Evolutionary conservation across 768 basidiomycete genomes (phyloP).

Genomic region (Cubamyces sp.): DNA sequence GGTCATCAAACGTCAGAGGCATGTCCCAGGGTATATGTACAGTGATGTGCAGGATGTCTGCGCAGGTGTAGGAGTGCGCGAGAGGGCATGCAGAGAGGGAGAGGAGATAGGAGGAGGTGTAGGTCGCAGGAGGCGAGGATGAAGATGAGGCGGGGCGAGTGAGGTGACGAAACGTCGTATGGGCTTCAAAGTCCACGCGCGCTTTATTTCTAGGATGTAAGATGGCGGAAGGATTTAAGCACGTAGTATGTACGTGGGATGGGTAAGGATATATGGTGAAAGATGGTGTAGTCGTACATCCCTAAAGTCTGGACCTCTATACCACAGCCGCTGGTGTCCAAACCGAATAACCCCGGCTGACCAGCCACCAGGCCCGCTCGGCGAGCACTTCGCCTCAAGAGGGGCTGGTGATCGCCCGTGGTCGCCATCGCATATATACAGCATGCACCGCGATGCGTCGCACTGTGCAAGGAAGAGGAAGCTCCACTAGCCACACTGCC

Average conservation of each 20-base stretch:
- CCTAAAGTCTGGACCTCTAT: constrained; percentile 22
- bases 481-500: neutral
- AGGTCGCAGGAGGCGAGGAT: neutral
- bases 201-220: constrained; percentile 4
- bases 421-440: constrained; percentile 15
- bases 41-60: neutral
- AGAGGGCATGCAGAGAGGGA: neutral
- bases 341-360: constrained; percentile 4
- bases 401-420: constrained; percentile 8
- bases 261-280: constrained; percentile 15
- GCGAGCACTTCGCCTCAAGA: constrained; percentile 23
- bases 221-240: constrained; percentile 9
- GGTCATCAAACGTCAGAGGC: constrained; percentile 5
- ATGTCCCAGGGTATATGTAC: constrained; percentile 11
- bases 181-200: constrained; percentile 13
- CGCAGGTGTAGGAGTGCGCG: neutral
- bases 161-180: neutral
- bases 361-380: constrained; percentile 13
- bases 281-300: constrained; percentile 20
- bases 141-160: neutral
- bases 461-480: constrained; percentile 6
- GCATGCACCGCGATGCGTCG: constrained; percentile 17
- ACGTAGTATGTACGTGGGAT: constrained; percentile 16
- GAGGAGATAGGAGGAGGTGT: neutral
- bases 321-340: constrained; percentile 21